These are phyloP conservation scores for Pulicaria dysenterica DNA, from an alignment of 129 eudicot species.

Conservation along the genomic window DNA sequence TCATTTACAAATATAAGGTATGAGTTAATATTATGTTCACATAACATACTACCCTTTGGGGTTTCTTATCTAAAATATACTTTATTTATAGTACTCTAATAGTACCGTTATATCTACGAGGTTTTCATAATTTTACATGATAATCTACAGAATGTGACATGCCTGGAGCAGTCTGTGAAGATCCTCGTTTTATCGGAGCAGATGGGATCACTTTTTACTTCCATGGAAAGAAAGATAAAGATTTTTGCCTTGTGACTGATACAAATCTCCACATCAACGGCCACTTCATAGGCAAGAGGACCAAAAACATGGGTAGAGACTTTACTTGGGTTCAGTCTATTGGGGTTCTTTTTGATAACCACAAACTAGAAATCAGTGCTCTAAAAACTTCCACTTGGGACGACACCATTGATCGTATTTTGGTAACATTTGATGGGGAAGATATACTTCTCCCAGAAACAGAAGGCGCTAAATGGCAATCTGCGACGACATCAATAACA, in stretches of 20 bases:
- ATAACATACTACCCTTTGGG: no score
- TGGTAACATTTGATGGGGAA: slow-evolving; percentile 42
- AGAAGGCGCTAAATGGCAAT: slow-evolving; percentile 55
- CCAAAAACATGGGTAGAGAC: slow-evolving; percentile 66
- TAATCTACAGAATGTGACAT: slow-evolving; percentile 56
- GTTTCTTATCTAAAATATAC: no score
- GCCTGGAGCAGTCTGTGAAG: slow-evolving; percentile 84
- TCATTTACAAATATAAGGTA: not conserved
- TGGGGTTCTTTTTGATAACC: slow-evolving; percentile 55
- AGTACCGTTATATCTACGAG: not conserved
- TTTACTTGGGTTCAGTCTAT: slow-evolving; percentile 90
- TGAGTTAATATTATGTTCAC: not conserved
- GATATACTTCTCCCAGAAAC: slow-evolving; percentile 36
- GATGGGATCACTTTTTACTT: slow-evolving; percentile 87
- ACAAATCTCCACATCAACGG: slow-evolving; percentile 69
- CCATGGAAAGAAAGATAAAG: slow-evolving; percentile 69
- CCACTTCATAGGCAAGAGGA: slow-evolving; percentile 68
- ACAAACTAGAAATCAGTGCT: slow-evolving; percentile 54
- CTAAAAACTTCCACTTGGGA: slow-evolving; percentile 65
- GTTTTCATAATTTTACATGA: not conserved
- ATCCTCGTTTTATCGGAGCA: slow-evolving; percentile 78
- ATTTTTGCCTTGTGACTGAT: slow-evolving; percentile 73
- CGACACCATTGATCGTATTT: slow-evolving; percentile 55
- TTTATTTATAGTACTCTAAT: not conserved
- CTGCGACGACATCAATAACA: slow-evolving; percentile 37